Evolutionary conservation across 2,329 filamentous ascomycete species (phyloP).

Genomic region (Exophiala oligosperma): DNA sequence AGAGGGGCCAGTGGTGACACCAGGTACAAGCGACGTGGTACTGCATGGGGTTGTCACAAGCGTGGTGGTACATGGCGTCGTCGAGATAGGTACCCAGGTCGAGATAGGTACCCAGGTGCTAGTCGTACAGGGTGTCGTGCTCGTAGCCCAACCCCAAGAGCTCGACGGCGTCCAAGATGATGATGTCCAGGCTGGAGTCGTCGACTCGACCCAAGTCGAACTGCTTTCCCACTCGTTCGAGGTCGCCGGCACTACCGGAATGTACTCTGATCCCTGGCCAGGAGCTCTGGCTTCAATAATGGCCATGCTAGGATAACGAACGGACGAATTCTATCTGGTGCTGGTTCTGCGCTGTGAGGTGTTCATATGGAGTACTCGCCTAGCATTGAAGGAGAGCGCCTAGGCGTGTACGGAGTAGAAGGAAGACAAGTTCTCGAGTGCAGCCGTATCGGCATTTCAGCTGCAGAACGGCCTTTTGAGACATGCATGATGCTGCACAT

Average conservation of each 20-base stretch:
- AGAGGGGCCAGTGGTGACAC: constrained; percentile 10
- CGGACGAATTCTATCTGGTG: neutral
- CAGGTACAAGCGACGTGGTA: neutral
- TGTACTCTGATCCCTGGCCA: neutral
- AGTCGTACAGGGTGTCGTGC: neutral
- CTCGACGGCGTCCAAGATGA: neutral
- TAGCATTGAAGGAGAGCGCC: too few species aligned
- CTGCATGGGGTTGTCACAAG: constrained; percentile 2
- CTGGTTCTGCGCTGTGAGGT: neutral
- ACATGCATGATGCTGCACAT: neutral
- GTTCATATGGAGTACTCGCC: too few species aligned
- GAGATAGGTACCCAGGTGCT: neutral
- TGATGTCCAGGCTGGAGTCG: neutral
- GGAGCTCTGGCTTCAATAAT: neutral
- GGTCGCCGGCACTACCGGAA: neutral
- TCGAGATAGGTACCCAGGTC: neutral
- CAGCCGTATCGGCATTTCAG: neutral
- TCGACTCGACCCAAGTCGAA: neutral
- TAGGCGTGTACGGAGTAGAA: neutral
- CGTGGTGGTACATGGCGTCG: constrained; percentile 10
- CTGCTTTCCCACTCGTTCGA: neutral
- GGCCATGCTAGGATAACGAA: neutral
- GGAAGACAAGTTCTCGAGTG: neutral
- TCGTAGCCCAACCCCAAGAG: neutral
- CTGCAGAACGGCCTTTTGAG: neutral